Conservation (phyloP, 2,329 filamentous ascomycete species). For the Cordyceps javanica region DNA sequence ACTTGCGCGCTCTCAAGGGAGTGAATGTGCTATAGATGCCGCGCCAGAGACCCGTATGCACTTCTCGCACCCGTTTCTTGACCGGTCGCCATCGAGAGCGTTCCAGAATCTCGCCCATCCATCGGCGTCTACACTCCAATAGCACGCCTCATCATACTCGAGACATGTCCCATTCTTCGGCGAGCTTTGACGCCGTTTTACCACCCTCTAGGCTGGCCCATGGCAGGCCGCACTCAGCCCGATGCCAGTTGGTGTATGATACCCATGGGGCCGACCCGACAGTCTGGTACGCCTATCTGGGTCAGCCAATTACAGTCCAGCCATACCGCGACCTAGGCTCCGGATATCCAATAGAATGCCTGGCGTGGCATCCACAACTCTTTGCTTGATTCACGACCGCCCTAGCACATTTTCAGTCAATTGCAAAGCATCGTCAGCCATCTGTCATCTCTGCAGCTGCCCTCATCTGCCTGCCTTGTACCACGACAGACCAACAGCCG, state of each 20-base stretch:
- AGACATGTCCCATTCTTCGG: neutral
- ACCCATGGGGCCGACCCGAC: constrained; percentile 12
- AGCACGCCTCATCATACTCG: too few species aligned
- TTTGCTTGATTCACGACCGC: neutral
- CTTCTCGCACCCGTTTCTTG: neutral
- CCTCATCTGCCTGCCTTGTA: too few species aligned
- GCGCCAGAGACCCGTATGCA: neutral
- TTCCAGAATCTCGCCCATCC: neutral
- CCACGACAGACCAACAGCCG: too few species aligned
- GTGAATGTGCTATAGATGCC: neutral
- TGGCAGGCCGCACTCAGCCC: neutral
- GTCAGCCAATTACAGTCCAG: constrained; percentile 12
- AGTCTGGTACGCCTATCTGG: constrained; percentile 11
- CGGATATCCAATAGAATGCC: constrained; percentile 7
- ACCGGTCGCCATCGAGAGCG: neutral
- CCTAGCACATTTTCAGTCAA: neutral
- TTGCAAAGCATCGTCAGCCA: neutral
- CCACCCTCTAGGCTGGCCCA: neutral
- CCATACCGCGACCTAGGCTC: neutral
- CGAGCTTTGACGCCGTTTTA: neutral
- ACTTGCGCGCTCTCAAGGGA: too few species aligned
- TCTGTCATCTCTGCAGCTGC: neutral
- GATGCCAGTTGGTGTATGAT: neutral
- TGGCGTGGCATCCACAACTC: constrained; percentile 6
- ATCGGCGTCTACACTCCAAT: neutral